phyloP scores from a whole-genome alignment of 192 early-diverging fungal genomes.

The Geosiphon pyriformis region DNA sequence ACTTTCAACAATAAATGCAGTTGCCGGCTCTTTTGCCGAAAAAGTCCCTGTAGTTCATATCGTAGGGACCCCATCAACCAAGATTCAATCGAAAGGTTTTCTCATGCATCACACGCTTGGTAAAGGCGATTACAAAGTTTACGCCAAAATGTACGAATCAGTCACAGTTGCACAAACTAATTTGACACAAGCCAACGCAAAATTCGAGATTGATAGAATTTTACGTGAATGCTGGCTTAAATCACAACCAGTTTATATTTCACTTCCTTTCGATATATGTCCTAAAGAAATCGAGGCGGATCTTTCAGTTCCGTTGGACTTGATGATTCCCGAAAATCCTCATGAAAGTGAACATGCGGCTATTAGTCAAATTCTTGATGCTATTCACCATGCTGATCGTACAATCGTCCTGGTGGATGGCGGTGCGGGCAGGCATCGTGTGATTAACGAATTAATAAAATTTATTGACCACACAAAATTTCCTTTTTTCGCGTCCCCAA shows the following conservation, averaged over 20 bases:
- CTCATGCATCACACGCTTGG: conserved; percentile 47
- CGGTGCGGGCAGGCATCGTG: conserved; percentile 34
- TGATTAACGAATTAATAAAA: conserved; percentile 27
- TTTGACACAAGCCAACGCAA: conserved; percentile 31
- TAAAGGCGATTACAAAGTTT: conserved; percentile 48
- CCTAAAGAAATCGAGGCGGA: conserved; percentile 26
- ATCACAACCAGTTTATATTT: conserved; percentile 40
- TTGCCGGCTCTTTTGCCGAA: conserved; percentile 44
- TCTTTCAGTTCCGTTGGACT: conserved; percentile 25
- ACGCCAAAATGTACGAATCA: conserved; percentile 35
- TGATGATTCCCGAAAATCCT: conserved; percentile 27
- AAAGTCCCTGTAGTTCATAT: conserved; percentile 49
- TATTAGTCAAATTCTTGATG: conserved; percentile 30
- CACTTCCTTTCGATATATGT: conserved; percentile 40
- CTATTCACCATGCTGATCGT: conserved; percentile 31
- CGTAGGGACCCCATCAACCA: conserved; percentile 43
- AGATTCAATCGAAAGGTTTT: conserved; percentile 41
- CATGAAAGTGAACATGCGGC: conserved; percentile 25
- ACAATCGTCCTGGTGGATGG: conserved; percentile 44
- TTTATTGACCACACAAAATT: conserved; percentile 36
- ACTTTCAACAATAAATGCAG: conserved; percentile 38
- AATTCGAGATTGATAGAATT: conserved; percentile 38
- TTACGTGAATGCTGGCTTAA: conserved; percentile 27
- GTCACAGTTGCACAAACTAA: conserved; percentile 38
- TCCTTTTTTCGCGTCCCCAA: conserved; percentile 39